Conservation (phyloP, 108 stramenopile species). For the Discostella pseudostelligera region DNA sequence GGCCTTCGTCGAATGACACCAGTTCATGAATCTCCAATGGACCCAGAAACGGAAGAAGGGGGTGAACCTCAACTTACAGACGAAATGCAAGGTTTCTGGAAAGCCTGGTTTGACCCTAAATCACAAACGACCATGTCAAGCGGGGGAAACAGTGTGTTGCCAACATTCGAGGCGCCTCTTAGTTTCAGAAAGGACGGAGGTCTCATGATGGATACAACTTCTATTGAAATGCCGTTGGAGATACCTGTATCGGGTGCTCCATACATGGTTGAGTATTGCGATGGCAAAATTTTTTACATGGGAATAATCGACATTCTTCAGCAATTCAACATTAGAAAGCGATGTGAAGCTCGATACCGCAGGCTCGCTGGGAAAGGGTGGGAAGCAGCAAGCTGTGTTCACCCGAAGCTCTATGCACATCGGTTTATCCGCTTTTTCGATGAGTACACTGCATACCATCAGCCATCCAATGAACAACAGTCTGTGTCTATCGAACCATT, state of each 20-base stretch:
- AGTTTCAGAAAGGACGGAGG: conserved; percentile 84
- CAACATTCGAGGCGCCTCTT: conserved; percentile 64
- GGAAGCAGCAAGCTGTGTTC: conserved; percentile 80
- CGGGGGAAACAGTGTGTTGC: conserved; percentile 13
- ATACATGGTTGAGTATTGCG: conserved; percentile 55
- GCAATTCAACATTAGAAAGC: conserved; percentile 91
- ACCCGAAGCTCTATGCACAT: conserved; percentile 78
- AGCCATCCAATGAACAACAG: neutral
- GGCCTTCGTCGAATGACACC: conserved; percentile 69
- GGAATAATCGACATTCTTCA: conserved; percentile 98
- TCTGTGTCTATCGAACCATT: neutral
- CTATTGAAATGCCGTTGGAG: conserved; percentile 50
- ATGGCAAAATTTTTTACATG: conserved; percentile 90
- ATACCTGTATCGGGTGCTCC: conserved; percentile 50
- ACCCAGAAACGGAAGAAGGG: conserved; percentile 3
- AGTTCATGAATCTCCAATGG: conserved; percentile 32
- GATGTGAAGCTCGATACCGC: conserved; percentile 76
- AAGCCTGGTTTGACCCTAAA: neutral
- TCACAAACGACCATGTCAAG: conserved; percentile 1
- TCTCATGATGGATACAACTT: conserved; percentile 81
- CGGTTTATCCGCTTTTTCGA: conserved; percentile 83
- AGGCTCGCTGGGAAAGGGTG: conserved; percentile 53
- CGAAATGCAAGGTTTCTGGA: conserved; percentile 2
- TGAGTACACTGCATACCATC: conserved; percentile 44
- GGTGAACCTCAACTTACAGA: conserved; percentile 1